These are phyloP conservation scores for Aspergillus coremiiformis DNA, from an alignment of 495 filamentous ascomycete species.

Conservation along the genomic window DNA sequence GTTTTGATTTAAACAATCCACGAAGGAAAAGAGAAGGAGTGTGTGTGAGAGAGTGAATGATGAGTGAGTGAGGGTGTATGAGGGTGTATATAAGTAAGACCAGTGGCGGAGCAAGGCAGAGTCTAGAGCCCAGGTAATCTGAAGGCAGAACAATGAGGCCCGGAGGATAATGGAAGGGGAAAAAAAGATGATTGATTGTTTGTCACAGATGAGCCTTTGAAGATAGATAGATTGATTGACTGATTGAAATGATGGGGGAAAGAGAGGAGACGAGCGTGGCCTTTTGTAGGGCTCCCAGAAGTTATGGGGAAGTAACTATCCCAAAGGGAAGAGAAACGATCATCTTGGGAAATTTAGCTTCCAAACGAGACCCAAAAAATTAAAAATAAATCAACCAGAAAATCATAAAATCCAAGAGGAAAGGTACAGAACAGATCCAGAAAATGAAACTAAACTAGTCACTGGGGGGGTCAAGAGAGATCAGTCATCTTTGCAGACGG, in stretches of 20 bases:
- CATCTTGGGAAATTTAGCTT: slow-evolving; percentile 1
- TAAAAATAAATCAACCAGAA: background rate
- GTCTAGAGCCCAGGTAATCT: background rate
- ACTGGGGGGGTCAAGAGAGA: background rate
- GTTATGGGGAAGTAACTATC: slow-evolving; percentile 9
- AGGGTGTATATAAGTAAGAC: slow-evolving; percentile 3
- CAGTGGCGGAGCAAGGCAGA: slow-evolving; percentile 15
- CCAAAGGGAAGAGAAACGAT: slow-evolving; percentile 11
- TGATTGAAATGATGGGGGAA: slow-evolving; percentile 4
- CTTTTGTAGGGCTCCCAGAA: slow-evolving; percentile 4
- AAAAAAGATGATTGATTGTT: background rate
- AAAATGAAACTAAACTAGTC: background rate
- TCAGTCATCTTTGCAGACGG: slow-evolving; percentile 9
- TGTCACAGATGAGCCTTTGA: background rate
- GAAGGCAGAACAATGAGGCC: background rate
- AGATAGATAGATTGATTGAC: slow-evolving; percentile 9
- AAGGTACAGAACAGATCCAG: background rate
- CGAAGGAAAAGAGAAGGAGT: too few relatives aligned
- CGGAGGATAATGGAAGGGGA: background rate
- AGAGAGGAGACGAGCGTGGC: slow-evolving; percentile 4
- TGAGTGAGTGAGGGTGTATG: too few relatives aligned
- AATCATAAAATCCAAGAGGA: background rate
- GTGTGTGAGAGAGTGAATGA: too few relatives aligned
- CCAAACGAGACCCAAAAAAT: background rate
- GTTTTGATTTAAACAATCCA: too few relatives aligned